Percentiles rank a stretch among this genome's conserved stretches.
These are phyloP conservation scores for Epicoccum sorghinum DNA, from an alignment of 2,329 filamentous ascomycete species.

Conservation along the genomic window DNA sequence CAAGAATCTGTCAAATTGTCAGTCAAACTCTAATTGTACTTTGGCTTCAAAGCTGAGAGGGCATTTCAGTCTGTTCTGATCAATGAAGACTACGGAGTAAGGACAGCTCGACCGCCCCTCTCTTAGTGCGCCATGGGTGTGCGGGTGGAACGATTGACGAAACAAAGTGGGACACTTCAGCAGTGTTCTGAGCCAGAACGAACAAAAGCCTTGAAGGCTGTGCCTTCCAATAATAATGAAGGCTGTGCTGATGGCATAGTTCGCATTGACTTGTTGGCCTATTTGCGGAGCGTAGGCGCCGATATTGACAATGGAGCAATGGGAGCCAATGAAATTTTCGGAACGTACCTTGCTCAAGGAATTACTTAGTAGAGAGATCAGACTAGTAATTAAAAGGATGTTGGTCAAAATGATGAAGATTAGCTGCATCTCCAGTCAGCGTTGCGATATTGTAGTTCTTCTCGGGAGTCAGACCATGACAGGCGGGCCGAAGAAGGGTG, in stretches of 20 bases:
- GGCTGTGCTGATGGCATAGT: slow-evolving; percentile 27
- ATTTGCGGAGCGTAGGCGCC: slow-evolving; percentile 14
- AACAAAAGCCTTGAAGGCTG: slow-evolving; percentile 13
- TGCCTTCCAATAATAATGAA: slow-evolving; percentile 17
- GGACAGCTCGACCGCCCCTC: neutral
- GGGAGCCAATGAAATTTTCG: slow-evolving; percentile 26
- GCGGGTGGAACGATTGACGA: neutral
- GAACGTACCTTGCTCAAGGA: slow-evolving; percentile 66
- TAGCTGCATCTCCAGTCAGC: slow-evolving; percentile 53
- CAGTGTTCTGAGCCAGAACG: neutral
- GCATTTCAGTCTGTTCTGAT: no score
- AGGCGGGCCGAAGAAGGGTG: slow-evolving; percentile 58
- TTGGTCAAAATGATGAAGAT: slow-evolving; percentile 79
- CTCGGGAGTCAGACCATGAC: slow-evolving; percentile 52
- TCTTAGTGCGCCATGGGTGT: no score
- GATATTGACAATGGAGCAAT: slow-evolving; percentile 13
- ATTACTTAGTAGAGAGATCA: slow-evolving; percentile 80
- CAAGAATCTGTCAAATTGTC: slow-evolving; percentile 57
- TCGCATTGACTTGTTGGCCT: slow-evolving; percentile 24
- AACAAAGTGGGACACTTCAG: neutral
- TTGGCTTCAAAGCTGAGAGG: no score
- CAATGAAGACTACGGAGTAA: neutral
- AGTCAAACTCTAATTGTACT: slow-evolving; percentile 11
- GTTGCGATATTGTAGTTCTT: slow-evolving; percentile 20
- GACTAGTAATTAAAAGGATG: slow-evolving; percentile 77